Evolutionary conservation across 23 red algal genomes (phyloP).

Genomic region (Cyanidium caldarium): DNA sequence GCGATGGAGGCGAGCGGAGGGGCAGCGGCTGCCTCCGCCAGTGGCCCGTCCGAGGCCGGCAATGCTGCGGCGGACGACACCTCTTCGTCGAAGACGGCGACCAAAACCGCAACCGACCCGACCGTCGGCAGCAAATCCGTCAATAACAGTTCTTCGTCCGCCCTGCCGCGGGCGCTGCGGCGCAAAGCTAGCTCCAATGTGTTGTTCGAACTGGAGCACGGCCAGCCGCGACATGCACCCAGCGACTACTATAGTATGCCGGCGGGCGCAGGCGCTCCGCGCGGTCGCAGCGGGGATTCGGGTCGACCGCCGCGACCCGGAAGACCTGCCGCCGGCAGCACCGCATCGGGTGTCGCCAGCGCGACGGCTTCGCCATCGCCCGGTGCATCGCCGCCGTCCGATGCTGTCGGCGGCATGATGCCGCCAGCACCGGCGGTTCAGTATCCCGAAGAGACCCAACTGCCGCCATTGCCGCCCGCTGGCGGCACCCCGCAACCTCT

Average conservation of each 20-base stretch:
- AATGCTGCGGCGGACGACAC: too few relatives aligned
- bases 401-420: not conserved
- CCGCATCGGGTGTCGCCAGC: too few relatives aligned
- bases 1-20: not conserved
- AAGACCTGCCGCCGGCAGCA: too few relatives aligned
- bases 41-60: not conserved
- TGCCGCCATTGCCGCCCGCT: not conserved
- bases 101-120: too few relatives aligned
- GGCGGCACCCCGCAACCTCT: too few relatives aligned
- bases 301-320: too few relatives aligned
- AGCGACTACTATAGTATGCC: slow-evolving; percentile 2
- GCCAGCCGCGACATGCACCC: not conserved
- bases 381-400: not conserved
- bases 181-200: not conserved
- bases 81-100: too few relatives aligned
- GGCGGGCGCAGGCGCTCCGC: not conserved
- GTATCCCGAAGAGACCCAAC: not conserved
- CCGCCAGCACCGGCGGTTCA: too few relatives aligned
- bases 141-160: too few relatives aligned
- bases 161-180: not conserved
- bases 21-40: not conserved
- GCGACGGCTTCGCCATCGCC: not conserved
- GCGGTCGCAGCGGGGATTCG: not conserved
- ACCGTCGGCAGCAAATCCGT: too few relatives aligned
- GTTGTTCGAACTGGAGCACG: slow-evolving; percentile 6